Evolutionary conservation across 2,329 filamentous ascomycete genomes (phyloP).

Genomic region (Microthyrium microscopicum): DNA sequence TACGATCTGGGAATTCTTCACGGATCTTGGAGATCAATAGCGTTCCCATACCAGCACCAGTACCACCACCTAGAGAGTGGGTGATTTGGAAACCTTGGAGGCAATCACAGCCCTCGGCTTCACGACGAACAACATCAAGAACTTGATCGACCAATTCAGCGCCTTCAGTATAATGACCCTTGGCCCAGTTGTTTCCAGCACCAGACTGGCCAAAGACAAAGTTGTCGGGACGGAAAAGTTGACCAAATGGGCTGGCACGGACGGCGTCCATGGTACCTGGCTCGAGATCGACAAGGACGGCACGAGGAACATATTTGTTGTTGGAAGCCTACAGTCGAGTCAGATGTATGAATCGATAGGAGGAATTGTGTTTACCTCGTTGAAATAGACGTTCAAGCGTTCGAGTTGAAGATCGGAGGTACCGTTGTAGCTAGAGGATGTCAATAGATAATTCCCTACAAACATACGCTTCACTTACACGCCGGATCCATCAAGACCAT

Average conservation of each 20-base stretch:
- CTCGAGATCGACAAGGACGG: conserved; percentile 98
- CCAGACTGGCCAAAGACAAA: conserved; percentile 99
- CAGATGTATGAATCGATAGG: conserved; percentile 13
- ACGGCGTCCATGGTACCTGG: conserved; percentile 99
- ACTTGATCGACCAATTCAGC: conserved; percentile 97
- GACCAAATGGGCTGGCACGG: conserved; percentile 91
- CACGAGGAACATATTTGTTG: conserved; percentile 99
- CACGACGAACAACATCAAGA: conserved; percentile 93
- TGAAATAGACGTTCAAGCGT: conserved; percentile 99
- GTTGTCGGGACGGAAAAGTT: conserved; percentile 99
- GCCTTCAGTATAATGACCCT: conserved; percentile 99
- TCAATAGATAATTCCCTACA: conserved; percentile 8
- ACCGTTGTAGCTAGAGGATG: conserved; percentile 65
- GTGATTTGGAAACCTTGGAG: conserved; percentile 99
- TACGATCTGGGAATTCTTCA: conserved; percentile 98
- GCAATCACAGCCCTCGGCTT: conserved; percentile 98
- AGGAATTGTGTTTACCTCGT: conserved; percentile 43
- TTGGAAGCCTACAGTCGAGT: conserved; percentile 54
- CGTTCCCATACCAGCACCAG: conserved; percentile 99
- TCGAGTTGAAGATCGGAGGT: conserved; percentile 97
- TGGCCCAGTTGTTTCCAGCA: conserved; percentile 99
- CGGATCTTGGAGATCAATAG: conserved; percentile 99
- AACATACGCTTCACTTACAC: conserved; percentile 52
- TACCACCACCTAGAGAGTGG: conserved; percentile 99
- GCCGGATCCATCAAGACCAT: conserved; percentile 93